Evolutionary conservation across 2,329 filamentous ascomycete species (phyloP).

Genomic region (Ascochyta rabiei): DNA sequence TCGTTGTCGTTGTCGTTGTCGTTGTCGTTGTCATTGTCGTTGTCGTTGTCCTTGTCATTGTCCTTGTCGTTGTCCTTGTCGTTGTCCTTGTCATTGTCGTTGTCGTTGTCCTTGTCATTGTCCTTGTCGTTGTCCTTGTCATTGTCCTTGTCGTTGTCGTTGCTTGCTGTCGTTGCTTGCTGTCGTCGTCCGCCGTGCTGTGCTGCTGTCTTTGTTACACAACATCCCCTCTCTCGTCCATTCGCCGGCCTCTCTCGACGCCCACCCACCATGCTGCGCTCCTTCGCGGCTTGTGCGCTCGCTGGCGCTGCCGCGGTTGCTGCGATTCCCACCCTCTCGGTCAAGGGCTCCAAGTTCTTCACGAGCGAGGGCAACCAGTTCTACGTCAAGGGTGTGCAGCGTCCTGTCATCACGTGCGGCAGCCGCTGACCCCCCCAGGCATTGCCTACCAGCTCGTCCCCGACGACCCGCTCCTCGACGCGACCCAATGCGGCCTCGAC

Average conservation of each 20-base stretch:
- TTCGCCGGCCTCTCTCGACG: background rate
- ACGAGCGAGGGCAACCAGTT: conserved; percentile 79
- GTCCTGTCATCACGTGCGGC: background rate
- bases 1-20: no score
- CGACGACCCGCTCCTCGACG: conserved; percentile 77
- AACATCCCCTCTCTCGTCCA: conserved; percentile 1
- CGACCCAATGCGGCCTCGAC: conserved; percentile 77
- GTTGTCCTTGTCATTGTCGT: no score
- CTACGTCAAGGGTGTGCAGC: conserved; percentile 74
- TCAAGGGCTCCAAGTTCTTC: conserved; percentile 84
- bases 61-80: no score
- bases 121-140: no score
- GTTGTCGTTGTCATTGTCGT: no score
- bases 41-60: no score
- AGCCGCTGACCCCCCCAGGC: conserved; percentile 54
- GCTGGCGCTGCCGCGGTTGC: conserved; percentile 44
- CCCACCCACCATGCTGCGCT: conserved; percentile 26
- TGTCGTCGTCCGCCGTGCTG: conserved; percentile 1
- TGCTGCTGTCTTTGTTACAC: conserved; percentile 6
- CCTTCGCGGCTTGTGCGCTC: conserved; percentile 27
- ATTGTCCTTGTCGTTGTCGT: no score
- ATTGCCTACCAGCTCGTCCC: conserved; percentile 72
- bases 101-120: no score
- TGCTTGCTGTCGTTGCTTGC: background rate
- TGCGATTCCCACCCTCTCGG: conserved; percentile 62